These are phyloP conservation scores for Solanum bukasovii DNA, from an alignment of 257 asterid species.

Conservation along the genomic window DNA sequence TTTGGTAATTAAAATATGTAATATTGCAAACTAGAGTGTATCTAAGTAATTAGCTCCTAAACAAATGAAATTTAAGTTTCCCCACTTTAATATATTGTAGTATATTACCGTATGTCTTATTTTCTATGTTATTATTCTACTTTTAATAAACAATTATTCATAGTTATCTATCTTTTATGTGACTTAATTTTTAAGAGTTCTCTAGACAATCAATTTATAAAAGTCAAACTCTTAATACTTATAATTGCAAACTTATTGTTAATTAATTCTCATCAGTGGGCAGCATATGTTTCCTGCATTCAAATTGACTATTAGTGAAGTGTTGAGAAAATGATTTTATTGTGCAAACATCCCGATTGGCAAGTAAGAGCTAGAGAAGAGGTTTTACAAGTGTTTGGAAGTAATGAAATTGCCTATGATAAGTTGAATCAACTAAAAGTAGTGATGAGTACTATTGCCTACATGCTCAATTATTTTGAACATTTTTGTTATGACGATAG, in stretches of 20 bases:
- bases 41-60: too few species aligned
- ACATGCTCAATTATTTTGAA: too few species aligned
- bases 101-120: too few species aligned
- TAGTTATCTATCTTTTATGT: background rate
- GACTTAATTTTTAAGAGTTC: background rate
- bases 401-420: constrained; percentile 1
- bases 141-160: too few species aligned
- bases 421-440: background rate
- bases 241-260: too few species aligned
- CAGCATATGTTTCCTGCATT: constrained; percentile 8
- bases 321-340: background rate
- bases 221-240: background rate
- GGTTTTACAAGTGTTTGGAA: constrained; percentile 9
- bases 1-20: too few species aligned
- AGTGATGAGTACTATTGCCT: too few species aligned
- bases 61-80: too few species aligned
- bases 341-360: constrained; percentile 1
- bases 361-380: constrained; percentile 18
- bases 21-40: too few species aligned
- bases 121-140: too few species aligned
- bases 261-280: background rate
- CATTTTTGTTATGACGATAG: too few species aligned
- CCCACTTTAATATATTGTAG: too few species aligned
- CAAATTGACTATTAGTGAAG: background rate
- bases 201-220: background rate